Conservation (phyloP, 352 stramenopile species). For the Phytophthora europaea region DNA sequence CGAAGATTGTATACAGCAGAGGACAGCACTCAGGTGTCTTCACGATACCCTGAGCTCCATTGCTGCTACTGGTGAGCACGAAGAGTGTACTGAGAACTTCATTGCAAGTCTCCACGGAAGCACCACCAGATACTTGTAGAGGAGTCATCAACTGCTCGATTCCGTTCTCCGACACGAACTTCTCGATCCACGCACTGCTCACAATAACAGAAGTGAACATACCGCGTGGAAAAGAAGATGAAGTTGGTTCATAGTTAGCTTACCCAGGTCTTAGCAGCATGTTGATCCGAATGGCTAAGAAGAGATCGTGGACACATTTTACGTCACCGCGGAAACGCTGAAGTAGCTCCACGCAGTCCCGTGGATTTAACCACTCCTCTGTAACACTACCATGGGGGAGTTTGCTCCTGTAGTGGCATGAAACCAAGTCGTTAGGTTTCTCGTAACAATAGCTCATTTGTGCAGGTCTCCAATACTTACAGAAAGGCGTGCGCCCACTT, state of each 20-base stretch:
- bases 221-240: neutral
- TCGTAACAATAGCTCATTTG: neutral
- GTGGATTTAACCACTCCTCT: conserved; percentile 62
- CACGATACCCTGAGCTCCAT: conserved; percentile 42
- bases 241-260: neutral
- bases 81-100: conserved; percentile 69
- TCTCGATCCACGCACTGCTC: conserved; percentile 62
- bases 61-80: conserved; percentile 47
- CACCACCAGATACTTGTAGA: conserved; percentile 39
- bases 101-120: conserved; percentile 32
- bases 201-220: conserved; percentile 1
- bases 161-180: conserved; percentile 59
- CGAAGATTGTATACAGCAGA: conserved; percentile 39
- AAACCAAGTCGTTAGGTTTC: conserved; percentile 2
- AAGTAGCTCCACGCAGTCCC: conserved; percentile 62
- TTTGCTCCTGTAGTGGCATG: conserved; percentile 44
- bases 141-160: conserved; percentile 48
- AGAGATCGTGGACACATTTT: conserved; percentile 58
- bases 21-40: conserved; percentile 43
- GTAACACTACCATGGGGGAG: conserved; percentile 42
- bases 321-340: conserved; percentile 45
- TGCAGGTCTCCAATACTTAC: conserved; percentile 40
- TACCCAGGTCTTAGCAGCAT: conserved; percentile 63
- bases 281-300: conserved; percentile 72
- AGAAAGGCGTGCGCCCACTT: conserved; percentile 85